Evolutionary conservation across 1,139 yeast genomes (phyloP), one percentile per base, ranked within the genome.

Genomic region (Zygoascus sp.): DNA sequence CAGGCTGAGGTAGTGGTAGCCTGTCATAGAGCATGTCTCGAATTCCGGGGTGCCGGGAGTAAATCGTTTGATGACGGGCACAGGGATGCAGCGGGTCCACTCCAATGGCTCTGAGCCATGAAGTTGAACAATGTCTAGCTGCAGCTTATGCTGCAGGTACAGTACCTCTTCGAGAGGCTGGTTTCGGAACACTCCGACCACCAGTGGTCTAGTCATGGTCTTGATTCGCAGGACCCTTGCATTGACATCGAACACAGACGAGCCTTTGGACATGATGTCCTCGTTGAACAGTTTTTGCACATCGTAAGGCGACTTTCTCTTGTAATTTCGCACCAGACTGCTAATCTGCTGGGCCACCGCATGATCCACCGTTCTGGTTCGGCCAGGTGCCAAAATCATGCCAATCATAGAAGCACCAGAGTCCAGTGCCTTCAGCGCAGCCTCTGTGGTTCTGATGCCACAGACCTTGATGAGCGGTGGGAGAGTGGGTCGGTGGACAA

Each of bases 161-260:
- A 73, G 63, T 0, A 90, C 83, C 16, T 83, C 83, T 2, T 77
- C 81, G 1, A 83, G 58, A 0, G 81, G 61, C 64, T 90, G 97
- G 63, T 92, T 88, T 51, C 92, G 73, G 66, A 92, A 89, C 2
- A 92, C 98, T 0, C 97, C 98, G 2, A 89, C 97, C 2, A 85
- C 64, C 56, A 72, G 76, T 0, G 96, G 96, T 0, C 90, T 86
- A 50, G 76, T 71, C 6, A 48, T 34, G 2, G 60, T 45, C 20
- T 38, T 40, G 11, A 52, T 49, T 4, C 55, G 48, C 13, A 58
- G 38, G 5, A 52, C 40, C 9, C 53, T 50, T n/a, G 55, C 52
- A 34, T 54, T 51, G 16, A 52, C 50, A 20, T 56, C 59, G 40
- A 56, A 58, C 10, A 56, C 45, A 4, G 58, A 54, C 41, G 42